Evolutionary conservation across 768 basidiomycete species (phyloP).

Genomic region (Trichaptum fuscoviolaceum): DNA sequence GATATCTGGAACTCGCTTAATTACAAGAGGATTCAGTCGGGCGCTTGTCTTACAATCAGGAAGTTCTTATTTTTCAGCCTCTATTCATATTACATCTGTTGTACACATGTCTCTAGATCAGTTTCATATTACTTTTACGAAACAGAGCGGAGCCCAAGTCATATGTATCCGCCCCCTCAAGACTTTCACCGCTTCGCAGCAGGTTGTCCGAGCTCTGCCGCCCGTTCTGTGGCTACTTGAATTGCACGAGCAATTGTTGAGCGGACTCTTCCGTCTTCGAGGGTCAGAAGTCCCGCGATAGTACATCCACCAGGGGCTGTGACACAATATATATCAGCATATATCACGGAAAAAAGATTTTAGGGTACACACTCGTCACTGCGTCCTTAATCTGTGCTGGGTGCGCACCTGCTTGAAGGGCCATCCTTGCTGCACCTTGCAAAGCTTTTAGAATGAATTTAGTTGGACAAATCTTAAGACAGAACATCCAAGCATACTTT

Average conservation of each 20-base stretch:
- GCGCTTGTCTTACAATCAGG: too few species aligned
- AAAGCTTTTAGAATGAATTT: slow-evolving; percentile 48
- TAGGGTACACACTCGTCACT: slow-evolving; percentile 77
- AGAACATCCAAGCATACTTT: slow-evolving; percentile 53
- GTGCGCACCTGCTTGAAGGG: slow-evolving; percentile 80
- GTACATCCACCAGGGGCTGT: slow-evolving; percentile 97
- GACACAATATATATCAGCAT: not conserved
- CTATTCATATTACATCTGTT: not conserved
- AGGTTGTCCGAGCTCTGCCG: slow-evolving; percentile 78
- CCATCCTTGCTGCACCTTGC: slow-evolving; percentile 96
- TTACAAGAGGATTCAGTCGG: not conserved
- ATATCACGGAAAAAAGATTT: not conserved
- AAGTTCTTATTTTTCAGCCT: not conserved
- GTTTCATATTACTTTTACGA: not conserved
- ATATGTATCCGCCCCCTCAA: not conserved
- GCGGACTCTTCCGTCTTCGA: slow-evolving; percentile 91
- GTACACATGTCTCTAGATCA: not conserved
- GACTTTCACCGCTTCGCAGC: slow-evolving; percentile 5
- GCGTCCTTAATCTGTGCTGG: slow-evolving; percentile 97
- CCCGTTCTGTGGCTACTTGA: slow-evolving; percentile 88
- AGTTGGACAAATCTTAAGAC: not conserved
- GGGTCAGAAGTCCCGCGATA: slow-evolving; percentile 90
- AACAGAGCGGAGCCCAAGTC: not conserved
- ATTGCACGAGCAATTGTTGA: slow-evolving; percentile 95
- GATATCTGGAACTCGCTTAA: slow-evolving; percentile 79